Percentiles rank a stretch among this genome's conserved stretches.
These are phyloP conservation scores for Dothideomycetes sp. DNA, from an alignment of 2,329 filamentous ascomycete species.

Conservation along the genomic window DNA sequence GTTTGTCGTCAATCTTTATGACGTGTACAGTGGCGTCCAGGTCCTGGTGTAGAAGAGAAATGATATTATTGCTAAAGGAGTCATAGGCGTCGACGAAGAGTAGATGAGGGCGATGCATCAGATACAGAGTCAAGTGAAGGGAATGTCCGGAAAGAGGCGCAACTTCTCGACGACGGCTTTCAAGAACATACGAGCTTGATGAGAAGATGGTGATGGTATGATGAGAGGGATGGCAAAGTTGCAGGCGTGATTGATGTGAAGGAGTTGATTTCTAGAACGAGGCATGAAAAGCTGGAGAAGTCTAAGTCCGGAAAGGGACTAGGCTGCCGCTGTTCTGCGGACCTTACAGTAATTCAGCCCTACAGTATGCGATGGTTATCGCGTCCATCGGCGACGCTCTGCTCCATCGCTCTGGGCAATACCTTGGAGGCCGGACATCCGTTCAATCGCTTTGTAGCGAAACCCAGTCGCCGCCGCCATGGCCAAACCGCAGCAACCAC, in stretches of 20 bases:
- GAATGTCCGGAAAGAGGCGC: slow-evolving; percentile 14
- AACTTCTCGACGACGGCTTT: slow-evolving; percentile 8
- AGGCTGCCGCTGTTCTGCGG: too few relatives aligned
- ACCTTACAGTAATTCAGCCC: slow-evolving; percentile 11
- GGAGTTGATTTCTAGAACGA: slow-evolving; percentile 9
- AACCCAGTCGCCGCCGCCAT: neutral
- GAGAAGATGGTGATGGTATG: neutral
- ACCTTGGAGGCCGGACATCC: too few relatives aligned
- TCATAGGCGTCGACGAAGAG: slow-evolving; percentile 94
- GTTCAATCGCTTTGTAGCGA: too few relatives aligned
- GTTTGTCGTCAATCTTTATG: slow-evolving; percentile 55
- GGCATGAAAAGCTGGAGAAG: slow-evolving; percentile 13
- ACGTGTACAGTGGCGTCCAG: slow-evolving; percentile 57
- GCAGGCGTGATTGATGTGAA: slow-evolving; percentile 6
- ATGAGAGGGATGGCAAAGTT: neutral
- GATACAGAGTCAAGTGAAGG: neutral
- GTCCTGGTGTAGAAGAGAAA: slow-evolving; percentile 64
- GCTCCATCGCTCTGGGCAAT: too few relatives aligned
- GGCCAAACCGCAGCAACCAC: slow-evolving; percentile 5
- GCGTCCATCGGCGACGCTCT: too few relatives aligned
- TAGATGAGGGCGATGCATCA: slow-evolving; percentile 33
- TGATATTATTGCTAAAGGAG: slow-evolving; percentile 93
- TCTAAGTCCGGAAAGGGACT: slow-evolving; percentile 6
- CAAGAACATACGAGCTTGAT: slow-evolving; percentile 10
- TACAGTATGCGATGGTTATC: too few relatives aligned